Evolutionary conservation across 2,329 filamentous ascomycete species (phyloP).

Genomic region (Hypoxylon sp.): DNA sequence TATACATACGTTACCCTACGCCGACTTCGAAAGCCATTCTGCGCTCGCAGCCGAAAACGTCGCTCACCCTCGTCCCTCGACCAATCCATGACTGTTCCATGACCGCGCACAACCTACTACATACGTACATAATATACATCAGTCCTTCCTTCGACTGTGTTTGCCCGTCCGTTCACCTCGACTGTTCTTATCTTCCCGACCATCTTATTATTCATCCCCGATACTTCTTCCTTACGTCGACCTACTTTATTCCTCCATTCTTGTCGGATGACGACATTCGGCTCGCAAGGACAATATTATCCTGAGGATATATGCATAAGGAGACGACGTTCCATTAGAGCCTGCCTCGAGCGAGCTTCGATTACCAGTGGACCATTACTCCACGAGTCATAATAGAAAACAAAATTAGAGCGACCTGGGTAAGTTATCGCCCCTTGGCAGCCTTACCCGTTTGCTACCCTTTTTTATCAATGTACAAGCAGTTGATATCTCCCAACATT

Average conservation of each 20-base stretch:
- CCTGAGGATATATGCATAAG: conserved; percentile 30
- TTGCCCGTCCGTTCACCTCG: conserved; percentile 25
- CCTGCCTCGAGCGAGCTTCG: conserved; percentile 23
- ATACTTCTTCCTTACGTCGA: conserved; percentile 8
- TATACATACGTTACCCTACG: neutral
- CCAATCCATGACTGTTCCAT: conserved; percentile 46
- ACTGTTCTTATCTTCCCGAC: conserved; percentile 30
- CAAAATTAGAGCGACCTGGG: conserved; percentile 25
- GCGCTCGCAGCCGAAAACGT: conserved; percentile 43
- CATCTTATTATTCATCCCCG: conserved; percentile 15
- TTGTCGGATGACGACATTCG: conserved; percentile 33
- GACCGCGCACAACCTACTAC: conserved; percentile 39
- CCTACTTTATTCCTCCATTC: conserved; percentile 9
- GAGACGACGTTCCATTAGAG: conserved; percentile 21
- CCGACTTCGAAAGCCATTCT: conserved; percentile 13
- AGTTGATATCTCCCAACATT: conserved; percentile 9
- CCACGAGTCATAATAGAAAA: conserved; percentile 24
- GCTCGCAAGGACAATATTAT: conserved; percentile 20
- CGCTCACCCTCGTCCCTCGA: conserved; percentile 34
- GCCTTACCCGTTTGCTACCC: conserved; percentile 24
- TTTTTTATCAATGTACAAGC: conserved; percentile 7
- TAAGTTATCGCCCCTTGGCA: conserved; percentile 30
- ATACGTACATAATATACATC: conserved; percentile 38
- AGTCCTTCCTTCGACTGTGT: conserved; percentile 39
- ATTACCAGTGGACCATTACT: conserved; percentile 4